Base-by-base conservation (phyloP, 2,329 filamentous ascomycete genomes). In the Exutisphaerella laricina region DNA sequence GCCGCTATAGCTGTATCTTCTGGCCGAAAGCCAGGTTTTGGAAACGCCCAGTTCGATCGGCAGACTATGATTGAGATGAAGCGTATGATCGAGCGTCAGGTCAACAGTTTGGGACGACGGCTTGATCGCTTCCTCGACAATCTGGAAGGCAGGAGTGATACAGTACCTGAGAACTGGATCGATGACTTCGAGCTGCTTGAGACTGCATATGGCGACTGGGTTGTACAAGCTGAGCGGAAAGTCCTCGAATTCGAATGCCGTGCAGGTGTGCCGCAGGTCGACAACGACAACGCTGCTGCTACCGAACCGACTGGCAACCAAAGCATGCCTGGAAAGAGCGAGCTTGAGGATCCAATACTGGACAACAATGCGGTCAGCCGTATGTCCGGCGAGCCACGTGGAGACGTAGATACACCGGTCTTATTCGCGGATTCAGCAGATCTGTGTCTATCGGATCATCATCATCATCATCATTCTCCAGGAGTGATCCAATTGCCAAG, bases 111-210 rank as follows among this genome's bases (percentile, higher is more conserved):
- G 0, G 90, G 87, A 0, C 76, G 76, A 35, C 75, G 80, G 28
- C 72, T 97, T 48, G 92, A 98, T 62, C 78, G 75, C 38, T 88
- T 96, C 77, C 74, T 98, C 10, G 89, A 98, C 64, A 75, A 79
- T 22, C 72, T 97, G 2, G 92, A 97, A 64, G 89, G 88, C 1
- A 74, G 81, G 41, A 74, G 84, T 31, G 92, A 98, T 58, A 87
- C 84, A 0, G 70, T 98, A 7, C 92, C 92, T 0, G 85, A 94
- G 29, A 63, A 70, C 20, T 98, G 90, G 92, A 79, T 97, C 43
- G 87, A 94, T 56, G 77, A 82, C 4, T 83, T 97, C 68, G 92
- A 97, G 62, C 66, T 69, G 0, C 71, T 94, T 4, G 92, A 98
- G 63, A 71, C 75, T 8, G 77, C 82, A 21, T 95, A 90, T 64